Evolutionary conservation across 2,329 filamentous ascomycete species (phyloP).

Genomic region (Fusarium metavorans): DNA sequence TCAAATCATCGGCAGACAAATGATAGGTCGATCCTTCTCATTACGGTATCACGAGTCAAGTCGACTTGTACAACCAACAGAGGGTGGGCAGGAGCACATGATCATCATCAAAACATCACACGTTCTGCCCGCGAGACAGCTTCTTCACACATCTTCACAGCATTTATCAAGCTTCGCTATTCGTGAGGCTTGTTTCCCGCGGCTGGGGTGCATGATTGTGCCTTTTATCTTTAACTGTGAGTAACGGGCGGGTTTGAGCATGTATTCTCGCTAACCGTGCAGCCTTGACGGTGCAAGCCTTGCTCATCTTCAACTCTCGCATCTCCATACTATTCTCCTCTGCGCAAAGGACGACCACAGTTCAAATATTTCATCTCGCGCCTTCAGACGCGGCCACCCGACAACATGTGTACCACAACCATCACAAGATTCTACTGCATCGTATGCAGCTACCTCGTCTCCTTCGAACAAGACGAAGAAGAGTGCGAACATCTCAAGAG

Average conservation of each 20-base stretch:
- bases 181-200: neutral
- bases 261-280: neutral
- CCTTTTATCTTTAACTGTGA: neutral
- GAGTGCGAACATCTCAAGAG: neutral
- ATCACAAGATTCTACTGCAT: neutral
- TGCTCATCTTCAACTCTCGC: neutral
- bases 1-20: neutral
- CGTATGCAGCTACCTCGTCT: neutral
- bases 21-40: neutral
- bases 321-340: neutral
- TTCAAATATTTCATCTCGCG: neutral
- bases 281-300: neutral
- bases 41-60: neutral
- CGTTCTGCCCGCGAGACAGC: neutral
- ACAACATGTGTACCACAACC: neutral
- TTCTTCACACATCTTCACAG: neutral
- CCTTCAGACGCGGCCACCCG: neutral
- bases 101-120: neutral
- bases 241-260: neutral
- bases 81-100: neutral
- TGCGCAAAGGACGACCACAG: neutral
- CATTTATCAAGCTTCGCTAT: neutral
- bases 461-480: neutral
- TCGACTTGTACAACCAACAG: neutral
- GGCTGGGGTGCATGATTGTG: neutral